Evolutionary conservation across 257 asterid species (phyloP), one percentile per base, ranked within the genome.

Genomic region (Cordia subcordata): DNA sequence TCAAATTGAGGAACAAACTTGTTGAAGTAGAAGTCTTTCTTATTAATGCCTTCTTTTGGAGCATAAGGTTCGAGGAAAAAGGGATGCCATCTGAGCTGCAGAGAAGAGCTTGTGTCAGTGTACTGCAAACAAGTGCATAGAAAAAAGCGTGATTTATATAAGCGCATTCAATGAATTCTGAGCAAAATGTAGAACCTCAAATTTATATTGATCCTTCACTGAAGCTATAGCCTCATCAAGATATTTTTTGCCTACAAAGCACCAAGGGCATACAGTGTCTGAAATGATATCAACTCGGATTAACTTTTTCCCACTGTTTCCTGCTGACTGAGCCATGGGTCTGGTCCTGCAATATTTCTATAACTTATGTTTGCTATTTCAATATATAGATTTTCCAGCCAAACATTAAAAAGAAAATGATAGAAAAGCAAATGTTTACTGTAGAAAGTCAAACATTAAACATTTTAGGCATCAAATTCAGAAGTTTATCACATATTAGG

Each of bases 261-360:
- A 90, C 97, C 97, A 90, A 8, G 97, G 97, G 58, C 97, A 90
- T 27, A 90, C 96, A 0, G 83, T 84, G 69, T 90, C 97, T 21
- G 83, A 61, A 23, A 77, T 79, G 27, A 82, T 65, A 61, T 90
- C 97, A 57, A 90, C 78, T 45, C 50, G 75, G 54, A 90, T 62
- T 56, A 75, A 77, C 71, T 79, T 90, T 80, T 82, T 90, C 0
- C 56, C 82, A 10, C 60, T 68, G 76, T 42, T 67, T 58, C 82
- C 75, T 64, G 66, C 72, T 32, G 86, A 73, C 62, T 56, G 71
- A 49, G 79, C 79, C 84, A 81, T 75, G 53, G 20, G 55, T 60
- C 68, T 76, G 40, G 37, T 58, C 47, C 64, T 62, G 39, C 51
- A 62, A 49, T 49, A 49, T 15, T 49, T 49, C 21, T 1, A n/a